Conservation (phyloP, 2,329 filamentous ascomycete genomes). For the Xylariomycetidae sp. region DNA sequence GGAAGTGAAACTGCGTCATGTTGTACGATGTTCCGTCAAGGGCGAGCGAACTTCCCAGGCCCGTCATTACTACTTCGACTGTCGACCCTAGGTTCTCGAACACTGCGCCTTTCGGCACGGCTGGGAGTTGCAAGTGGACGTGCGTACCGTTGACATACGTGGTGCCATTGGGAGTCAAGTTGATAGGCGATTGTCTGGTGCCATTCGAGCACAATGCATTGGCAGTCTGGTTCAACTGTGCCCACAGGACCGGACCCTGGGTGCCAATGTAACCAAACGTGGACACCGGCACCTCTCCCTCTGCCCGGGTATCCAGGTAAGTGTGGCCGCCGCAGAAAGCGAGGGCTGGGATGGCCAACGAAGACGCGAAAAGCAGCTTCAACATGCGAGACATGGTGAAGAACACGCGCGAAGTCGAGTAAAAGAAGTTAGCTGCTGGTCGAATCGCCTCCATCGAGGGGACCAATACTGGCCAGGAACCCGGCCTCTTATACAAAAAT, state of each 20-base stretch:
- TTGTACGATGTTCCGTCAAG: constrained; percentile 30
- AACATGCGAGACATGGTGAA: too few species aligned
- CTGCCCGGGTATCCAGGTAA: constrained; percentile 23
- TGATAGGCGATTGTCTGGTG: constrained; percentile 52
- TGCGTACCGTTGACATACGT: constrained; percentile 25
- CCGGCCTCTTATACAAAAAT: too few species aligned
- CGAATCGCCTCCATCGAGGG: too few species aligned
- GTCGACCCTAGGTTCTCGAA: constrained; percentile 55
- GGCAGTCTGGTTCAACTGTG: constrained; percentile 24
- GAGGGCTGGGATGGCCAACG: constrained; percentile 19
- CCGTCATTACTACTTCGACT: constrained; percentile 48
- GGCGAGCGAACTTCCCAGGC: constrained; percentile 29
- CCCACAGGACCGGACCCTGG: constrained; percentile 29
- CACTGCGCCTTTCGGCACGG: constrained; percentile 34
- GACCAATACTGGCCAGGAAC: too few species aligned
- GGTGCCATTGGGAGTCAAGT: constrained; percentile 36
- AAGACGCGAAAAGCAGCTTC: too few species aligned
- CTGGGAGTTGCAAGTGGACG: constrained; percentile 35
- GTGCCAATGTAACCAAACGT: constrained; percentile 27
- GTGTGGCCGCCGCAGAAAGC: constrained; percentile 26
- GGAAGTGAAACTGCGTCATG: constrained; percentile 44
- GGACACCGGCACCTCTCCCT: constrained; percentile 24
- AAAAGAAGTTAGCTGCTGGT: too few species aligned
- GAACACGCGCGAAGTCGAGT: too few species aligned
- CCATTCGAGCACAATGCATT: constrained; percentile 47